These are phyloP conservation scores for Candida glucosophila DNA, from an alignment of 1,139 yeast species.

Conservation along the genomic window DNA sequence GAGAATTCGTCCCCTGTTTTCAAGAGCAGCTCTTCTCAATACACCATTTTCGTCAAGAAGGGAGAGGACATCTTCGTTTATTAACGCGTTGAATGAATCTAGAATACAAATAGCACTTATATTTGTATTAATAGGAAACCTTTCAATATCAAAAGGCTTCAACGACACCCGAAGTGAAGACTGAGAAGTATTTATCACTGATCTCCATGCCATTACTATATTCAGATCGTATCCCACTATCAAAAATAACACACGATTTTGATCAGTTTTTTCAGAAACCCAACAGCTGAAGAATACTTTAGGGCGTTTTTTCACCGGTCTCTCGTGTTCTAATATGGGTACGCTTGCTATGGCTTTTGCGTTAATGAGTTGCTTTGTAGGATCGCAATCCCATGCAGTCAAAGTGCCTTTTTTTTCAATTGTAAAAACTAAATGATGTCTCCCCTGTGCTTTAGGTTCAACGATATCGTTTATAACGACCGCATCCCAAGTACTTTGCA, in stretches of 20 bases:
- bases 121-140: too few relatives aligned
- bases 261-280: too few relatives aligned
- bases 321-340: too few relatives aligned
- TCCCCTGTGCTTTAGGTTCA: constrained; percentile 8
- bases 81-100: too few relatives aligned
- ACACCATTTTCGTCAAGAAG: constrained; percentile 49
- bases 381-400: constrained; percentile 59
- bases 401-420: constrained; percentile 47
- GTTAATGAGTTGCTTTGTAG: constrained; percentile 12
- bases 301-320: constrained; percentile 16
- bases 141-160: too few relatives aligned
- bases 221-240: too few relatives aligned
- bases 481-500: constrained; percentile 21
- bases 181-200: too few relatives aligned
- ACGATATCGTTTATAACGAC: constrained; percentile 25
- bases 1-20: constrained; percentile 9
- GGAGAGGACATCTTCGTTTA: constrained; percentile 46
- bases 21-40: constrained; percentile 26
- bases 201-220: too few relatives aligned
- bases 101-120: too few relatives aligned
- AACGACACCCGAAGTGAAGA: too few relatives aligned
- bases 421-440: constrained; percentile 37
- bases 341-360: too few relatives aligned
- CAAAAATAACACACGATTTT: too few relatives aligned
- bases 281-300: constrained; percentile 20